phyloP scores from a whole-genome alignment of 129 eudicot genomes.

The Cynara cardunculus region DNA sequence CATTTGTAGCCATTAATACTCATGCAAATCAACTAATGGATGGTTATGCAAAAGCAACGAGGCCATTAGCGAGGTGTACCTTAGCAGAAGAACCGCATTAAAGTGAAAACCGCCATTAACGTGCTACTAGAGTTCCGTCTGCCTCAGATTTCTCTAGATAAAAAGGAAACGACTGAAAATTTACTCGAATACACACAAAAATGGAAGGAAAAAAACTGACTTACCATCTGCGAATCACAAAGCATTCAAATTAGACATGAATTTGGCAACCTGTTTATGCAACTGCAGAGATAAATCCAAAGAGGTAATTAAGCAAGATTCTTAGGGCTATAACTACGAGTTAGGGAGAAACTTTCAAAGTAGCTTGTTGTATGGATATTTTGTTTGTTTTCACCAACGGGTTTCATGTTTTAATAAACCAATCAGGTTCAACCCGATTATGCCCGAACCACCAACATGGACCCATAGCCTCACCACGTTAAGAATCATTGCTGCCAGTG shows the following conservation, averaged over 20 bases:
- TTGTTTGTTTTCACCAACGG: no score
- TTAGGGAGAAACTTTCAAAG: not conserved
- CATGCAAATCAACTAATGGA: not conserved
- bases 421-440: not conserved
- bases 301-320: not conserved
- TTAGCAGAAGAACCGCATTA: not conserved
- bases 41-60: not conserved
- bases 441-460: not conserved
- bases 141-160: not conserved
- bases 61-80: constrained; percentile 1
- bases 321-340: not conserved
- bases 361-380: no score
- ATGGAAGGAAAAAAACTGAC: not conserved
- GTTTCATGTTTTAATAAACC: no score
- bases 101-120: not conserved
- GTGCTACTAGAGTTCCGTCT: not conserved
- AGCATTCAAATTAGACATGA: not conserved
- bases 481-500: no score
- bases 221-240: not conserved
- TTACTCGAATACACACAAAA: not conserved
- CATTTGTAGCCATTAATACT: not conserved
- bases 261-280: not conserved
- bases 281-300: not conserved
- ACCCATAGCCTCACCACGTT: not conserved
- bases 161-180: not conserved